Conservation (phyloP, 805 yeast species). For the Teunomyces panamensis region DNA sequence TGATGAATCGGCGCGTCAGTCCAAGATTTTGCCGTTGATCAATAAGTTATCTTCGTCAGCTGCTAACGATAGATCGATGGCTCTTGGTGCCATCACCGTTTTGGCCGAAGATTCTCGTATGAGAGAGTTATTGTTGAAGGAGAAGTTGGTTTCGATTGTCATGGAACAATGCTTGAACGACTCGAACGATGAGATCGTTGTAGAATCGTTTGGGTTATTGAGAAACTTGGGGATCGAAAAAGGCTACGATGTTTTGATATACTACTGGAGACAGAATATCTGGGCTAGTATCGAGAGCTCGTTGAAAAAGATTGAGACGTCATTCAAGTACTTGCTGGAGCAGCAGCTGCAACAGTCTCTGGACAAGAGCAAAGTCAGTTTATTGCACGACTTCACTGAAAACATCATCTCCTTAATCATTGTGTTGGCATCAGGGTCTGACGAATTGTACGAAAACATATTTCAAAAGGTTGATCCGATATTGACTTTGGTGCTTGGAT, state of each 20-base stretch:
- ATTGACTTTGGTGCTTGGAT: slow-evolving; percentile 33
- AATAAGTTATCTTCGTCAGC: slow-evolving; percentile 58
- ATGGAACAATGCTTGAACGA: slow-evolving; percentile 67
- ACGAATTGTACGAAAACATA: slow-evolving; percentile 46
- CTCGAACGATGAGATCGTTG: slow-evolving; percentile 67
- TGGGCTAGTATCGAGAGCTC: slow-evolving; percentile 60
- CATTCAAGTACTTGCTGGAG: slow-evolving; percentile 43
- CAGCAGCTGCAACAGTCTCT: slow-evolving; percentile 15
- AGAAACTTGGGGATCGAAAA: slow-evolving; percentile 81
- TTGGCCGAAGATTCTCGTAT: slow-evolving; percentile 66
- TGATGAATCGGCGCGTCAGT: slow-evolving; percentile 48
- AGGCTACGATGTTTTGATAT: slow-evolving; percentile 77
- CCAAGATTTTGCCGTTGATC: slow-evolving; percentile 66
- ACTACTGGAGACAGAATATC: slow-evolving; percentile 74
- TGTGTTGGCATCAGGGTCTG: slow-evolving; percentile 63
- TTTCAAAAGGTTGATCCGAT: slow-evolving; percentile 42
- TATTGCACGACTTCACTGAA: slow-evolving; percentile 67
- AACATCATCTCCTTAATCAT: slow-evolving; percentile 67
- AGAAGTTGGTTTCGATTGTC: slow-evolving; percentile 62
- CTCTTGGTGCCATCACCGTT: slow-evolving; percentile 68
- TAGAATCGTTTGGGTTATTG: slow-evolving; percentile 76
- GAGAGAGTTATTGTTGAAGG: slow-evolving; percentile 65
- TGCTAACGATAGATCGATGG: slow-evolving; percentile 74
- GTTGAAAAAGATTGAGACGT: slow-evolving; percentile 47
- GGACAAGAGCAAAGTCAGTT: slow-evolving; percentile 43